Evolutionary conservation across 257 asterid genomes (phyloP), one percentile per base, ranked within the genome.

Genomic region (Ajuga chamaepitys): DNA sequence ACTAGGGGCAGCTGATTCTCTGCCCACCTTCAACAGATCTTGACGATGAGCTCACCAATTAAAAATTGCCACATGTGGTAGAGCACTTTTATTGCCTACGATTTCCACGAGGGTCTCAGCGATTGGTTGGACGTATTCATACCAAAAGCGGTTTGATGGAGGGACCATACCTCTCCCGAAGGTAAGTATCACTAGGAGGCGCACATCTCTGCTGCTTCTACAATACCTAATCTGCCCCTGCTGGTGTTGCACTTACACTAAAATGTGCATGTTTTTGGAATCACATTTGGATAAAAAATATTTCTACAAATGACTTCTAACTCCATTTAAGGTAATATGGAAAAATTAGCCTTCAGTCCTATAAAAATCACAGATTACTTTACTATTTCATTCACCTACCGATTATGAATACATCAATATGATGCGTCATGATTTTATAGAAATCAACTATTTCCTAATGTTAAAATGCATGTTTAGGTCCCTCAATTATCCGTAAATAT

Each of bases 161-260:
- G 2, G 32, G 22, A 45, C 40, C 70, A 18, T 11, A 37, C 18
- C 21, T 8, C 54, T 46, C 32, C 14, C 7, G 30, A 10, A 5
- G 53, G 9, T 10, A 2, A 30, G 7, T 8, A 9, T 38, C 7
- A n/a, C 52, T 30, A 1, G 4, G 3, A 48, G 16, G 64, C 38
- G 28, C 62, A 17, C 47, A 25, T 20, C 52, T 65, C 7, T 12
- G 11, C 34, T 9, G 0, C 0, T 5, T 2, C 20, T 9, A 1
- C 37, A 58, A 65, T 58, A 9, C 71, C 80, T 12, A 24, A 5
- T 1, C 14, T 68, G 48, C 71, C 78, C 71, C 22, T 57, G n/a
- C 3, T n/a, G n/a, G 32, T 55, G 5, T 5, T 24, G 28, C 5
- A 4, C 28, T 44, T 48, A 28, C 28, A 25, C 55, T 20, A 17